Evolutionary conservation across 2,329 filamentous ascomycete genomes (phyloP).

Genomic region (Whalleya microplaca): DNA sequence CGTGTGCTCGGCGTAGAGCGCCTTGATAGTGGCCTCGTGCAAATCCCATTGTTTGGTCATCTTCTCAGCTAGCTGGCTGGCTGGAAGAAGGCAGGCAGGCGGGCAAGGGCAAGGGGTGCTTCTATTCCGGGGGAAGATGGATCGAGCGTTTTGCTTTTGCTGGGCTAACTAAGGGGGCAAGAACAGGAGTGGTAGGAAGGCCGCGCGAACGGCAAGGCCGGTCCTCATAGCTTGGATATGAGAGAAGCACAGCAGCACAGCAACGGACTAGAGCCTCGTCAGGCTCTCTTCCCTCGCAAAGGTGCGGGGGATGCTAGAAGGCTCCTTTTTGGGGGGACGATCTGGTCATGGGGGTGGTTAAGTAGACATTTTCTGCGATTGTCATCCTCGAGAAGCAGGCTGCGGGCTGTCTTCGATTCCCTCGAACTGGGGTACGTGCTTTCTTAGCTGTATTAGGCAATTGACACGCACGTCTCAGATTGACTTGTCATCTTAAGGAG

Average conservation of each 20-base stretch:
- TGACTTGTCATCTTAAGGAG: neutral
- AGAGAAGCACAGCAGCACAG: neutral
- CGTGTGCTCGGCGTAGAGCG: conserved; percentile 31
- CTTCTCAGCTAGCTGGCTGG: conserved; percentile 1
- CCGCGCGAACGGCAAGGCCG: neutral
- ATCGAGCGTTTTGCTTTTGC: neutral
- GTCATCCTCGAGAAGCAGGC: conserved; percentile 6
- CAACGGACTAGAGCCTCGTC: conserved; percentile 19
- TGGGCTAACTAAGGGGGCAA: neutral
- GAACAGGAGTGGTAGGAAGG: neutral
- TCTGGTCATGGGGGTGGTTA: neutral
- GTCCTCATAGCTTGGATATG: conserved; percentile 3
- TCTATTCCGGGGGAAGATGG: neutral
- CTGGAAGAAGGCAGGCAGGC: neutral
- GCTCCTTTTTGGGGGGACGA: neutral
- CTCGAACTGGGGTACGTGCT: conserved; percentile 7
- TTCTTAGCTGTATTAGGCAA: conserved; percentile 6
- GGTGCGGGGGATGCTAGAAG: conserved; percentile 1
- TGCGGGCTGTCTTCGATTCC: neutral
- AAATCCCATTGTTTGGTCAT: conserved; percentile 34
- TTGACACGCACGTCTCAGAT: neutral
- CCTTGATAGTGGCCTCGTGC: conserved; percentile 30
- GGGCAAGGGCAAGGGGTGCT: neutral
- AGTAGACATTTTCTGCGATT: neutral
- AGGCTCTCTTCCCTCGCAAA: neutral